These are phyloP conservation scores for Schizophyllum commune DNA, from an alignment of 1,284 basidiomycete genomes.

Conservation along the genomic window DNA sequence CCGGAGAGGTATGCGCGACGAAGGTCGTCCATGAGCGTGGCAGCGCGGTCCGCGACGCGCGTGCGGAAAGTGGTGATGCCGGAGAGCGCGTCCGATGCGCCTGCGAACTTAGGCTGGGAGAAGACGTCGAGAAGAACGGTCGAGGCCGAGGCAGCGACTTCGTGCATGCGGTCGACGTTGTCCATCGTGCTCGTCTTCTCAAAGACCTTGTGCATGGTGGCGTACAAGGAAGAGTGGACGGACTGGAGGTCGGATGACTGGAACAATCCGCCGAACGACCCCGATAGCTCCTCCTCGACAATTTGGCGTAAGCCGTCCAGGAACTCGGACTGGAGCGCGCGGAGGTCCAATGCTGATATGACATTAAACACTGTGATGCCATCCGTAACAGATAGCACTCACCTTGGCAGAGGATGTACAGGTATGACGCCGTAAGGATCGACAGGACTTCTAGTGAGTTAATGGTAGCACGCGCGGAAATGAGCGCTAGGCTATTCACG, in stretches of 20 bases:
- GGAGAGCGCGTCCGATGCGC: constrained; percentile 20
- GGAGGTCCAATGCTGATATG: constrained; percentile 71
- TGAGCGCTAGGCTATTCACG: constrained; percentile 46
- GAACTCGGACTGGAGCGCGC: constrained; percentile 65
- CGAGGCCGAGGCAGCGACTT: constrained; percentile 54
- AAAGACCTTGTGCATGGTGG: constrained; percentile 42
- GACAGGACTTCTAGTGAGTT: constrained; percentile 71
- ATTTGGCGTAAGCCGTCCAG: constrained; percentile 41
- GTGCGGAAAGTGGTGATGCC: constrained; percentile 47
- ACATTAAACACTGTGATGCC: too few species aligned
- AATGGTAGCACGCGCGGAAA: constrained; percentile 74
- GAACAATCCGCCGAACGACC: constrained; percentile 33
- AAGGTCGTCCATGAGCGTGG: constrained; percentile 39
- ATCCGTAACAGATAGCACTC: too few species aligned
- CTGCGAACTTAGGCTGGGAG: constrained; percentile 14
- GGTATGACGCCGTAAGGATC: constrained; percentile 65
- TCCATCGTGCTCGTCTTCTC: constrained; percentile 69
- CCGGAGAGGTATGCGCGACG: constrained; percentile 49
- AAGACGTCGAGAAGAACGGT: constrained; percentile 55
- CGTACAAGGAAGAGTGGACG: constrained; percentile 18
- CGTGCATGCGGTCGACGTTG: constrained; percentile 53
- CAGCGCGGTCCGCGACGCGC: constrained; percentile 36
- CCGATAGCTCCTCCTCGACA: constrained; percentile 40
- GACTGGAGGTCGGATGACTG: constrained; percentile 27
- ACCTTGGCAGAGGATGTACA: constrained; percentile 73